Evolutionary conservation across 202 grass and related monocot species (phyloP).

Genomic region (Schoenoplectus tabernaemontani): DNA sequence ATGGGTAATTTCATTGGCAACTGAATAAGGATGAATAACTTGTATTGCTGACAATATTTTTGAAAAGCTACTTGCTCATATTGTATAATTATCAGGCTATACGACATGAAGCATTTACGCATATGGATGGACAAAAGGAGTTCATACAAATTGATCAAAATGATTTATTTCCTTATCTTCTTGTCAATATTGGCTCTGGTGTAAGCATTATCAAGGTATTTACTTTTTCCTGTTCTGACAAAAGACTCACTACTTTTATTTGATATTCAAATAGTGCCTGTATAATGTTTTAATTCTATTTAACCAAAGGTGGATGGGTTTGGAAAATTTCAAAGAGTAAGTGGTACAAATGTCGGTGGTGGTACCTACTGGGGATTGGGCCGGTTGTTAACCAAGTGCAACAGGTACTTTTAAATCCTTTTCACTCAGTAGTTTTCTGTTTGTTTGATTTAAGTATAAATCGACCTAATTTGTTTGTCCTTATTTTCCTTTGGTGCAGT

Average conservation of each 20-base stretch:
- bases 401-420: constrained; percentile 46
- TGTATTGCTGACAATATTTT: neutral
- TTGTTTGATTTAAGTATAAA: constrained; percentile 13
- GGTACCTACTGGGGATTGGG: constrained; percentile 96
- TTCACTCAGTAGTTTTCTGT: neutral
- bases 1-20: neutral
- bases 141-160: constrained; percentile 98
- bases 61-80: neutral
- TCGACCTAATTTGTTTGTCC: constrained; percentile 1
- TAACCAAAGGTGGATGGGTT: constrained; percentile 77
- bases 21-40: constrained; percentile 2
- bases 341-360: constrained; percentile 97
- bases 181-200: constrained; percentile 98
- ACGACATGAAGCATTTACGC: constrained; percentile 98
- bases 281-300: constrained; percentile 22
- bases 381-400: constrained; percentile 92
- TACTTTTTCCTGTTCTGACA: neutral
- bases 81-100: constrained; percentile 45
- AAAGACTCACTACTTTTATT: neutral
- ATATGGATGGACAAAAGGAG: constrained; percentile 94
- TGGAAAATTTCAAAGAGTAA: constrained; percentile 95
- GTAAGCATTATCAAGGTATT: constrained; percentile 99
- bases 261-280: neutral
- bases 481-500: constrained; percentile 35
- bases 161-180: constrained; percentile 92